phyloP scores from a whole-genome alignment of 257 asterid genomes.

The Solanum bulbocastanum region DNA sequence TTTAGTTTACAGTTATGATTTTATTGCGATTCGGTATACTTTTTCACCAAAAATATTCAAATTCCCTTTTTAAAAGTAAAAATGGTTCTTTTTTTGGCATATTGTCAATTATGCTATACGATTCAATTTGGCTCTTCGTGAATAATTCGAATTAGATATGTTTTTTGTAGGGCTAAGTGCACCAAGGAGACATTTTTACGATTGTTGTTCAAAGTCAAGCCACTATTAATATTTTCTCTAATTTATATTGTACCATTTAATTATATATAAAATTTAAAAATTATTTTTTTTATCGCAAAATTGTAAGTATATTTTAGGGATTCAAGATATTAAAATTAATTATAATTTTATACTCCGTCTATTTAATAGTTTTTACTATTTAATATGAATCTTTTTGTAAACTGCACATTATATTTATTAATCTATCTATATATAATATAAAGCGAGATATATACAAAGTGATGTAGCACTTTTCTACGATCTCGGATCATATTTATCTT shows the following conservation, averaged over 20 bases:
- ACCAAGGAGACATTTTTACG: background rate
- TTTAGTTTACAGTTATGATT: background rate
- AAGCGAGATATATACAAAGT: too few relatives aligned
- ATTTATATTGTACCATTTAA: too few relatives aligned
- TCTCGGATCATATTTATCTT: fast-evolving
- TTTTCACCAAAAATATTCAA: background rate
- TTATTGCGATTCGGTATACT: background rate
- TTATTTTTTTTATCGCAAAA: too few relatives aligned
- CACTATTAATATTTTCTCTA: background rate
- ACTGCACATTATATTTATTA: too few relatives aligned
- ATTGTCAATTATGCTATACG: background rate
- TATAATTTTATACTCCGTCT: too few relatives aligned
- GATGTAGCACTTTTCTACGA: too few relatives aligned
- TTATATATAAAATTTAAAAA: too few relatives aligned
- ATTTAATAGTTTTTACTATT: too few relatives aligned
- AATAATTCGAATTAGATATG: background rate
- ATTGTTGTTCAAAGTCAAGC: background rate
- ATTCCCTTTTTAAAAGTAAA: background rate
- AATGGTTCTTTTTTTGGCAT: background rate
- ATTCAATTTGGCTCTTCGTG: background rate
- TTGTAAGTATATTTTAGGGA: too few relatives aligned
- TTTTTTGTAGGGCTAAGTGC: background rate
- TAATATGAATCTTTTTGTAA: too few relatives aligned
- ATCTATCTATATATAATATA: too few relatives aligned
- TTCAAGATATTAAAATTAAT: too few relatives aligned